Evolutionary conservation across 1,284 basidiomycete genomes (phyloP).

Genomic region (Ceratobasidium sp.): DNA sequence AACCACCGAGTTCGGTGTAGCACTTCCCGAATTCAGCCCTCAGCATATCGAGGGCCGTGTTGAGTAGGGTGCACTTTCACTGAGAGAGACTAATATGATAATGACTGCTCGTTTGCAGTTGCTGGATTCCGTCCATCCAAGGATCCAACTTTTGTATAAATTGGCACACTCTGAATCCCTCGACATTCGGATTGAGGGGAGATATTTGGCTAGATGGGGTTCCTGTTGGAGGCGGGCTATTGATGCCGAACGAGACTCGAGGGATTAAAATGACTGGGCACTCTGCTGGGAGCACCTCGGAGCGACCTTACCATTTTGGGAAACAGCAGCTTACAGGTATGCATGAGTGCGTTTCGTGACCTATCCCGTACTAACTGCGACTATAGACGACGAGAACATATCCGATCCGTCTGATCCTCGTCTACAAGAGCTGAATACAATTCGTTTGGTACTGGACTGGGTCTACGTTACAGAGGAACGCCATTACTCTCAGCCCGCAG

Average conservation of each 20-base stretch:
- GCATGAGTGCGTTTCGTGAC: neutral
- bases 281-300: conserved; percentile 18
- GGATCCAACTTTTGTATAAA: conserved; percentile 43
- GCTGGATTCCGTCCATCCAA: conserved; percentile 44
- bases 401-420: conserved; percentile 36
- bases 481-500: conserved; percentile 3
- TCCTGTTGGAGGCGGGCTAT: conserved; percentile 32
- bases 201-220: conserved; percentile 42
- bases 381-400: conserved; percentile 22
- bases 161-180: conserved; percentile 41
- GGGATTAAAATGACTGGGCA: conserved; percentile 44
- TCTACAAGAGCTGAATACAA: conserved; percentile 32
- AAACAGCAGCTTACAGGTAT: conserved; percentile 38
- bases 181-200: conserved; percentile 37
- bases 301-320: conserved; percentile 40
- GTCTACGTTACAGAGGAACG: conserved; percentile 38
- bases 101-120: conserved; percentile 11
- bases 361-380: neutral
- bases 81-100: neutral
- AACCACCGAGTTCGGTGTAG: conserved; percentile 34
- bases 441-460: conserved; percentile 34
- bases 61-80: conserved; percentile 33
- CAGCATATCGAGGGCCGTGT: conserved; percentile 39
- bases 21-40: conserved; percentile 31
- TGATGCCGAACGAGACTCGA: conserved; percentile 40